Conservation (phyloP, 768 basidiomycete genomes). For the Mycena galericulata region DNA sequence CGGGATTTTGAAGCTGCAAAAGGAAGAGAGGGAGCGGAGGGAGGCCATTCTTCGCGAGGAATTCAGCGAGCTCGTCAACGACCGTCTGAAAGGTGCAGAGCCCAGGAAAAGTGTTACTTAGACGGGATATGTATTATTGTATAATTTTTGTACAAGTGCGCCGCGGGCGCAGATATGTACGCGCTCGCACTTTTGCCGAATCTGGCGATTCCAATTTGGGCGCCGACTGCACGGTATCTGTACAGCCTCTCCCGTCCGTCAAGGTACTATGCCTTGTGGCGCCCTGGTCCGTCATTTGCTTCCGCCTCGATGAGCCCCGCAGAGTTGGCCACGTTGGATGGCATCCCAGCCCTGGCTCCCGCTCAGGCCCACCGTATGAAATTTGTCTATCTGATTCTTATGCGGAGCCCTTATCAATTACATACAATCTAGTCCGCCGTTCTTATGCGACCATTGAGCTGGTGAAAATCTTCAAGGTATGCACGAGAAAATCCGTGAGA, state of each 20-base stretch:
- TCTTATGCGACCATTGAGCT: background rate
- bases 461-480: constrained; percentile 9
- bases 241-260: background rate
- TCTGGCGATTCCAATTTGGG: background rate
- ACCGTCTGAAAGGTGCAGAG: constrained; percentile 70
- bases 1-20: constrained; percentile 93
- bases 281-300: background rate
- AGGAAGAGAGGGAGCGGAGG: constrained; percentile 91
- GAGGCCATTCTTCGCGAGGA: constrained; percentile 92
- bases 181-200: no score
- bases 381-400: background rate
- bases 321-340: constrained; percentile 1
- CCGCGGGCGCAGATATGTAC: no score
- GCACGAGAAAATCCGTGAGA: background rate
- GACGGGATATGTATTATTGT: background rate
- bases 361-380: constrained; percentile 14
- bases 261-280: background rate
- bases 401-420: background rate
- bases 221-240: background rate
- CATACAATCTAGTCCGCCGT: constrained; percentile 2
- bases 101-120: constrained; percentile 26
- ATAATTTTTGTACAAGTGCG: no score
- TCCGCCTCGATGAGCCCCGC: background rate
- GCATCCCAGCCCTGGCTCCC: background rate
- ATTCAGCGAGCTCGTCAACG: constrained; percentile 85